These are phyloP conservation scores for Linderniella brevidens DNA, from an alignment of 257 asterid genomes.

Conservation along the genomic window DNA sequence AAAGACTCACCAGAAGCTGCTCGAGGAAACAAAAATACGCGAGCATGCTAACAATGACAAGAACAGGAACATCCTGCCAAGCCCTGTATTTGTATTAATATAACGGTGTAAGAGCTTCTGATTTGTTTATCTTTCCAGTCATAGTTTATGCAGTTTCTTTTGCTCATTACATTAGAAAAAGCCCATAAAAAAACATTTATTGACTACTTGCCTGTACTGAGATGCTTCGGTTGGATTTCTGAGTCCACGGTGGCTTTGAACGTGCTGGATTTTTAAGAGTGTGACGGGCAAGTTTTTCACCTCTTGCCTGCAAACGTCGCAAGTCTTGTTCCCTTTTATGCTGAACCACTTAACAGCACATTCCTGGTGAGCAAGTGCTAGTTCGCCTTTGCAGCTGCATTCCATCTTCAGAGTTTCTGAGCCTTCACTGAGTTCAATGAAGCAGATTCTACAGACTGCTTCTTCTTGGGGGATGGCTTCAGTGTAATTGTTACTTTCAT, in stretches of 20 bases:
- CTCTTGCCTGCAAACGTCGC: slow-evolving; percentile 85
- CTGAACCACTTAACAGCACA: slow-evolving; percentile 94
- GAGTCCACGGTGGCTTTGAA: slow-evolving; percentile 23
- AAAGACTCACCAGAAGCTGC: slow-evolving; percentile 71
- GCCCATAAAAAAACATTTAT: neutral
- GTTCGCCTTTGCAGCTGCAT: slow-evolving; percentile 92
- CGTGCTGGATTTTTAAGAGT: slow-evolving; percentile 50
- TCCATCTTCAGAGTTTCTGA: slow-evolving; percentile 78
- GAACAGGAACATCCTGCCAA: slow-evolving; percentile 92
- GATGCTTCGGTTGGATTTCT: slow-evolving; percentile 27
- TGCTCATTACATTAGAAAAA: neutral
- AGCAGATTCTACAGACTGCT: slow-evolving; percentile 88
- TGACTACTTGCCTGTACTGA: slow-evolving; percentile 48
- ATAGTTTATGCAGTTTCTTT: no score
- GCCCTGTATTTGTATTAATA: slow-evolving; percentile 29
- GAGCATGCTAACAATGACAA: slow-evolving; percentile 87
- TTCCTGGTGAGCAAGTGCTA: slow-evolving; percentile 86
- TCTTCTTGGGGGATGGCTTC: slow-evolving; percentile 79
- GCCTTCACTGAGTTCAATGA: slow-evolving; percentile 70
- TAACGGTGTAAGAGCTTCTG: slow-evolving; percentile 9
- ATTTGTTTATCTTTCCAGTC: slow-evolving; percentile 4
- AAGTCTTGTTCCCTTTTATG: slow-evolving; percentile 84
- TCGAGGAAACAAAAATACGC: slow-evolving; percentile 90
- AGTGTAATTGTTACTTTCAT: slow-evolving; percentile 24
- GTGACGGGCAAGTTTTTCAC: slow-evolving; percentile 82